Percentiles rank a stretch among this genome's conserved stretches.
Evolutionary conservation across 805 yeast species (phyloP).

Genomic region (Metschnikowia matae): DNA sequence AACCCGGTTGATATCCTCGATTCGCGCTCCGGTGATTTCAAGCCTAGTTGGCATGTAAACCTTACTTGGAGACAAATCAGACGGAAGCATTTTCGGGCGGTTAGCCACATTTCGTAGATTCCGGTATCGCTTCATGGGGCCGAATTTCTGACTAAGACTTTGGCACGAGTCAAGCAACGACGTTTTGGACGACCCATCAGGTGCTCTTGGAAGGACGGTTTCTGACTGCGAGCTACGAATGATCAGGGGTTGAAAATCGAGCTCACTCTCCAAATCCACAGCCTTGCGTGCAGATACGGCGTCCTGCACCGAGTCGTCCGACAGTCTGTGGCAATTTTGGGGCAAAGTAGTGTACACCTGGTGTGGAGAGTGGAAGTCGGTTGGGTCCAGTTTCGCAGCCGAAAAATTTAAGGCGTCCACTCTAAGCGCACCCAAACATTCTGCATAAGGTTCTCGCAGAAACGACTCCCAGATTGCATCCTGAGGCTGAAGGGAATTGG

Average conservation of each 20-base stretch:
- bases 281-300: background rate
- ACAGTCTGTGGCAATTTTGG: background rate
- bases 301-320: background rate
- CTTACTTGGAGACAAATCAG: background rate
- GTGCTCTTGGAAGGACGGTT: background rate
- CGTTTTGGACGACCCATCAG: background rate
- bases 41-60: slow-evolving; percentile 44
- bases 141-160: background rate
- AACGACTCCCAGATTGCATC: background rate
- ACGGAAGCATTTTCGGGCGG: background rate
- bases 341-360: background rate
- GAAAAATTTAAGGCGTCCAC: background rate
- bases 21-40: slow-evolving; percentile 41
- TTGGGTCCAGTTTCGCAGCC: slow-evolving; percentile 1
- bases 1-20: slow-evolving; percentile 48
- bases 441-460: background rate
- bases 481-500: background rate
- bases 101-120: slow-evolving; percentile 4
- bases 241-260: background rate
- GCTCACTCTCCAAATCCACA: background rate
- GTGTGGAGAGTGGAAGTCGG: background rate
- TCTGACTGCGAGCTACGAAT: background rate
- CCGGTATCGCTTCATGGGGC: slow-evolving; percentile 3
- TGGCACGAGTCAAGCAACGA: background rate
- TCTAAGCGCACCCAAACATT: background rate